These are phyloP conservation scores for Citropsis articulata DNA, from an alignment of 345 rosid species.

Conservation along the genomic window DNA sequence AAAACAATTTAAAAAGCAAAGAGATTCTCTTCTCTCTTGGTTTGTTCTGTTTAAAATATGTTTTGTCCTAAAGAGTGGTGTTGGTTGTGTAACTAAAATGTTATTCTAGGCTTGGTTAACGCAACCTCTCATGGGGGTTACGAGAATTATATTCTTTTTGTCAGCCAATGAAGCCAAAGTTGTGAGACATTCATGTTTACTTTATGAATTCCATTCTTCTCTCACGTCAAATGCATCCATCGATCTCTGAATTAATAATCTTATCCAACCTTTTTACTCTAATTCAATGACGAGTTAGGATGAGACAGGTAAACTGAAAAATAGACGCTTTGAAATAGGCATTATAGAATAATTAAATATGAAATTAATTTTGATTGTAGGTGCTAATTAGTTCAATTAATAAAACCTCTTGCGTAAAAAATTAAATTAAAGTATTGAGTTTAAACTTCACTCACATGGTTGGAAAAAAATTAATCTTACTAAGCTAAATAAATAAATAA, in stretches of 20 bases:
- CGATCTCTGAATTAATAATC: background rate
- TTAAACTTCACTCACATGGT: too few relatives aligned
- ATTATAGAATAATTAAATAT: too few relatives aligned
- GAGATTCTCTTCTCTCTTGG: slow-evolving; percentile 10
- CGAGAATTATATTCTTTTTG: slow-evolving; percentile 39
- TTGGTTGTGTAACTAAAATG: slow-evolving; percentile 22
- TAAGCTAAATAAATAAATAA: too few relatives aligned
- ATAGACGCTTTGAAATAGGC: too few relatives aligned
- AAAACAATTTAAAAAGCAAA: background rate
- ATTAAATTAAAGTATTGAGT: too few relatives aligned
- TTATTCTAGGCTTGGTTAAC: slow-evolving; percentile 12
- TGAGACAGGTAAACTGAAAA: background rate
- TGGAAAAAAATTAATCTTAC: too few relatives aligned
- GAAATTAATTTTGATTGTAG: too few relatives aligned
- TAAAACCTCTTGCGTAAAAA: too few relatives aligned
- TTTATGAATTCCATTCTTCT: slow-evolving; percentile 6
- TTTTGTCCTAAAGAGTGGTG: slow-evolving; percentile 15
- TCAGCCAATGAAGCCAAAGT: slow-evolving; percentile 28
- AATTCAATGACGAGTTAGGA: too few relatives aligned
- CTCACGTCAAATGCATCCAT: background rate
- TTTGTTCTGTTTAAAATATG: background rate
- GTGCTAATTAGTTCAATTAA: too few relatives aligned
- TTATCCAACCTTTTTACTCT: too few relatives aligned
- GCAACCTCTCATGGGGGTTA: slow-evolving; percentile 26
- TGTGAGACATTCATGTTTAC: background rate